Base-by-base conservation (phyloP, 1,284 basidiomycete genomes). In the Trametes polyzona region DNA sequence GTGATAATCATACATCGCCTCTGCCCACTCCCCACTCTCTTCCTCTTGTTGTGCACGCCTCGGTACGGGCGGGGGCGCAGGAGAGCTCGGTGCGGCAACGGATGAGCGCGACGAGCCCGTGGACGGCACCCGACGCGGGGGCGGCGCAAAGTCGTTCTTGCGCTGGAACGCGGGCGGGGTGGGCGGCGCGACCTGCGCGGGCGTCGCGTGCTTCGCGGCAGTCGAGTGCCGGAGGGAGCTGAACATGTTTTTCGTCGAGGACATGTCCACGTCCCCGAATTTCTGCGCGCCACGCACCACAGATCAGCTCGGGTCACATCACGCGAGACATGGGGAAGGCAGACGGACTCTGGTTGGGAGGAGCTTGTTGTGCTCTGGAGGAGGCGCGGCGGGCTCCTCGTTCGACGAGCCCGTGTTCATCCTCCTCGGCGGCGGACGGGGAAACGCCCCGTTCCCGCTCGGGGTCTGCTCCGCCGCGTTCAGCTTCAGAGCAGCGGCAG, bases 1-100 rank as follows among this genome's bases (percentile, higher is more conserved):
- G 37, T 75, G 73, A 71, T 90, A 92, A 59, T 90, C 88, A 67
- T 92, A 92, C 70, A 91, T 62, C 4, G 78, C 89, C 65, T 92
- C 86, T 11, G 83, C 90, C 89, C 89, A 92, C 59, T 90, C 87
- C 10, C 87, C 89, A 29, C 75, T 68, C 11, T 68, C 71, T 56
- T 76, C 42, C 33, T 77, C 71, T 59, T 77, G 69, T 26, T 55
- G 61, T 4, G 52, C 29, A 16, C 64, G 60, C 33, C 59, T 54
- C 29, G 67, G 69, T 7, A 57, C 46, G 23, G 69, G 69, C 2
- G 69, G 64, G 14, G 69, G 65, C 6, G 68, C 65, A 9, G 67
- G 51, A 3, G 65, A 58, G 16, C 56, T 64, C 33, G 64, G 57
- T 32, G 71, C 66, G 23, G 63, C 52, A 5, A 67, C 66, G 27